Evolutionary conservation across 495 filamentous ascomycete genomes (phyloP), one percentile per base, ranked within the genome.

Genomic region (Lichenothelia convexa): DNA sequence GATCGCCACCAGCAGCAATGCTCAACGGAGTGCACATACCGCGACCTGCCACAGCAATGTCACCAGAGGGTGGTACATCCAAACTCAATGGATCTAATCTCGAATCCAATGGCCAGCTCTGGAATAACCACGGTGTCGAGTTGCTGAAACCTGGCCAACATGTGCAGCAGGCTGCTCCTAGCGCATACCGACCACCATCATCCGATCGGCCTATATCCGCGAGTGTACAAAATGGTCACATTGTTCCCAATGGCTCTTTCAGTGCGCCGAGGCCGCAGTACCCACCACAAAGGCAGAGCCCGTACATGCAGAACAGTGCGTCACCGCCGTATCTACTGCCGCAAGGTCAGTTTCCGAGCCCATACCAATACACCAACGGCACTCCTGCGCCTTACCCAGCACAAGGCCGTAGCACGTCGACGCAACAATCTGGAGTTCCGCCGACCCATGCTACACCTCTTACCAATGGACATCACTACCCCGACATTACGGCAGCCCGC

Each of bases 111-210:
- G 11, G 8, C 31, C 16, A 8, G 17, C 16, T n/a, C 31, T 33
- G 9, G 17, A 9, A 18, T 55, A 17, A 45, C 41, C 34, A 57
- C 46, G 41, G 55, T 51, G 1, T 53, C 55, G 11, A 55, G 51
- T 40, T n/a, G n/a, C n/a, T n/a, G n/a, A n/a, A n/a, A n/a, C n/a
- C n/a, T n/a, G n/a, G n/a, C n/a, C n/a, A n/a, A n/a, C n/a, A n/a
- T n/a, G n/a, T n/a, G n/a, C n/a, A n/a, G n/a, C n/a, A n/a, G n/a
- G n/a, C n/a, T n/a, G n/a, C n/a, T n/a, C n/a, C n/a, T n/a, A n/a
- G n/a, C n/a, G n/a, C n/a, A n/a, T n/a, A n/a, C n/a, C n/a, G n/a
- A n/a, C n/a, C n/a, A n/a, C n/a, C n/a, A n/a, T n/a, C n/a, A n/a
- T n/a, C n/a, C n/a, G n/a, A n/a, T n/a, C n/a, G n/a, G n/a, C n/a